Evolutionary conservation across 2,329 filamentous ascomycete species (phyloP).

Genomic region (Aspergillus cejpii): DNA sequence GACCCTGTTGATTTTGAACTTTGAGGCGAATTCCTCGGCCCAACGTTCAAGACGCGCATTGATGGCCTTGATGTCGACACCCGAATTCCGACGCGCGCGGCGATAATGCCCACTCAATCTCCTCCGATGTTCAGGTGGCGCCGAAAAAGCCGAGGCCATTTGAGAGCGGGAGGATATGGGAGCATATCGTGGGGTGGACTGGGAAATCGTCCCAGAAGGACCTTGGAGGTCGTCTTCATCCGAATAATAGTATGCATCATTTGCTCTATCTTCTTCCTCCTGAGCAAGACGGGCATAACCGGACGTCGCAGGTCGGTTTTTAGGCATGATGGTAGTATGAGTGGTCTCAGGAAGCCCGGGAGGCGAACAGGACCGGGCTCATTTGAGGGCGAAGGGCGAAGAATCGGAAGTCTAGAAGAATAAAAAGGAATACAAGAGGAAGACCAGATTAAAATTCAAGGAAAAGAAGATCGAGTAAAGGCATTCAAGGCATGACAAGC

Average conservation of each 20-base stretch:
- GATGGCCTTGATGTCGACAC: conserved; percentile 96
- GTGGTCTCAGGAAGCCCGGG: conserved; percentile 15
- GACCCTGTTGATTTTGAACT: conserved; percentile 80
- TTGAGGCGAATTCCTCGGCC: conserved; percentile 95
- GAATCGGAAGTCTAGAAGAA: neutral
- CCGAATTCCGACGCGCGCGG: conserved; percentile 65
- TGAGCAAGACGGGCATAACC: conserved; percentile 81
- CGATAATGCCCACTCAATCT: conserved; percentile 45
- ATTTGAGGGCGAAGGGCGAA: neutral
- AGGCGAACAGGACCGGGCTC: conserved; percentile 7
- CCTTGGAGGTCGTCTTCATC: conserved; percentile 58
- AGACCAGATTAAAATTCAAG: conserved; percentile 10
- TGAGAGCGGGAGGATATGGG: conserved; percentile 50
- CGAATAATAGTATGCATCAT: conserved; percentile 56
- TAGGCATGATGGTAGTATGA: conserved; percentile 53
- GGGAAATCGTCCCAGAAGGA: conserved; percentile 50
- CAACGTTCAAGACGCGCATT: conserved; percentile 91
- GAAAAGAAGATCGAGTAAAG: conserved; percentile 7
- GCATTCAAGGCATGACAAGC: conserved; percentile 11
- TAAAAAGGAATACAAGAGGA: neutral
- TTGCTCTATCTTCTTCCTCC: conserved; percentile 55
- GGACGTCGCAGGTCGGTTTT: conserved; percentile 63
- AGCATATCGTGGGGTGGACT: conserved; percentile 55
- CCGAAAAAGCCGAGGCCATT: conserved; percentile 36
- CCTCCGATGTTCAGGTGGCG: conserved; percentile 39